Base-by-base conservation (phyloP, 2,329 filamentous ascomycete genomes). In the Endothia cerciana region DNA sequence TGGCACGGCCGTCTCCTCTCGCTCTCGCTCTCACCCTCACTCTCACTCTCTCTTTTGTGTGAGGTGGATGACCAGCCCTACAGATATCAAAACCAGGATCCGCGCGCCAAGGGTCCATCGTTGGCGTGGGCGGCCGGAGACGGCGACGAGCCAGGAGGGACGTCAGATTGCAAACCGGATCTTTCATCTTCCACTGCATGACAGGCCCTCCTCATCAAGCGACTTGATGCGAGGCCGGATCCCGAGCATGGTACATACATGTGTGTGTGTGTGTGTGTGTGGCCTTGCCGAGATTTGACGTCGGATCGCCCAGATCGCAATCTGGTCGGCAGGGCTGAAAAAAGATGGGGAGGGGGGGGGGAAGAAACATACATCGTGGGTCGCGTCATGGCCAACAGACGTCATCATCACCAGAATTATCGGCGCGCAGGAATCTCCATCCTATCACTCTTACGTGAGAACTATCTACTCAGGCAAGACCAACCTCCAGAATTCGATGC, bases 271-370 rank as follows among this genome's bases (percentile, higher is more conserved):
- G n/a, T n/a, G 33, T 36, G 33, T 36, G 33, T 36, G 5, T 36
- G 51, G 51, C 30, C 17, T 55, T 55, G 51, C 55, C 55, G 55
- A 58, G 55, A 58, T 41, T 58, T 33, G 55, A 25, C n/a, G 36
- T 22, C 55, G 55, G 55, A 58, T 28, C 45, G 36, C 30, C 30
- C 33, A 61, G 59, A 49, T 59, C 56, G 58, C 40, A 60, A 60
- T 60, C 58, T 60, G 59, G 43, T 61, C 43, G 59, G 36, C 59
- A 61, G 59, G 59, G 45, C 59, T 51, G 59, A 40, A 47, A 25
- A 36, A n/a, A 60, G 30, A 38, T 40, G 58, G 58, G 41, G 33
- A 28, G 25, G 41, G 11, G 22, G 45, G 17, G 6, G 41, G 41
- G 41, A 17, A 8, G 19, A 10, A n/a, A n/a, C 5, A 8, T 28